Conservation (phyloP, 371 early-diverging fungal species). For the Mortierella sp. region DNA sequence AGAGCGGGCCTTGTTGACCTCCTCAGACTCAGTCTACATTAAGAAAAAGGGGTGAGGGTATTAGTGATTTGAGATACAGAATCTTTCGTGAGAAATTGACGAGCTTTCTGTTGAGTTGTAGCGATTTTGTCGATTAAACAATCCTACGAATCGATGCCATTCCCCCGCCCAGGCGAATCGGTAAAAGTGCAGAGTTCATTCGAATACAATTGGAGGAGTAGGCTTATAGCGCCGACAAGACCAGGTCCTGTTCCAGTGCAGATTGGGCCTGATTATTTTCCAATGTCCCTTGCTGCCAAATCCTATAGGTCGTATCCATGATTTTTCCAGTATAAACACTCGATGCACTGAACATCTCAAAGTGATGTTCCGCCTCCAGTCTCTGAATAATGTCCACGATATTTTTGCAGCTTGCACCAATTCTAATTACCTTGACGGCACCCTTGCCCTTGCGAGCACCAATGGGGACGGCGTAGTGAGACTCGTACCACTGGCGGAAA, state of each 20-base stretch:
- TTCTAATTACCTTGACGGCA: slow-evolving; percentile 59
- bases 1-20: slow-evolving; percentile 86
- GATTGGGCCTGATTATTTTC: not conserved
- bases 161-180: no score
- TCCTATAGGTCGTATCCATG: not conserved
- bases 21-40: slow-evolving; percentile 63
- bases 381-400: not conserved
- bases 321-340: not conserved
- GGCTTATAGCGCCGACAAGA: not conserved
- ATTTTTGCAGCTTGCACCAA: not conserved
- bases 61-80: not conserved
- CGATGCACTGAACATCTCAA: not conserved
- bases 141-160: no score
- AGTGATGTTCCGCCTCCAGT: not conserved
- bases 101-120: not conserved
- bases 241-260: not conserved
- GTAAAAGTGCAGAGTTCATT: no score
- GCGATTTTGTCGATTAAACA: not conserved
- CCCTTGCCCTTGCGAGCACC: slow-evolving; percentile 91
- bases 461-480: slow-evolving; percentile 92
- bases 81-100: no score
- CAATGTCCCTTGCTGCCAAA: not conserved
- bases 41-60: not conserved
- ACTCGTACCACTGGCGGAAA: slow-evolving; percentile 99
- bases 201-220: not conserved